Percentiles rank a stretch among this genome's conserved stretches.
Conservation (phyloP, 352 stramenopile species). For the Pythium aphanidermatum region DNA sequence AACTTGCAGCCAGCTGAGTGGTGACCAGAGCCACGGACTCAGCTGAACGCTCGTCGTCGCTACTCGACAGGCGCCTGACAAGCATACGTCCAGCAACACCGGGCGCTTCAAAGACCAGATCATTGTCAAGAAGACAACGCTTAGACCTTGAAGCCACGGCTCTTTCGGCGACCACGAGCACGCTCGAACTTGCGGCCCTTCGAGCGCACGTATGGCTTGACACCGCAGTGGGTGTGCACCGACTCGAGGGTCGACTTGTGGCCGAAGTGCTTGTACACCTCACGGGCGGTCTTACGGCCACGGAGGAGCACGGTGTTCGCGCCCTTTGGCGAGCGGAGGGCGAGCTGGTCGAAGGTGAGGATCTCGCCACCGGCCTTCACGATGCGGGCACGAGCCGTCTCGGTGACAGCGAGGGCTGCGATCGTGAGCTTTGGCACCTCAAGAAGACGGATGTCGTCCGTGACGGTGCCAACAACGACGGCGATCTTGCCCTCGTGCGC, state of each 20-base stretch:
- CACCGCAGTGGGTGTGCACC: constrained; percentile 96
- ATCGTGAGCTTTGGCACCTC: constrained; percentile 96
- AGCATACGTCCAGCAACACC: neutral
- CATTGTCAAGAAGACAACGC: constrained; percentile 9
- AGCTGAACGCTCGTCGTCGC: constrained; percentile 19
- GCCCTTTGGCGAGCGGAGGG: constrained; percentile 95
- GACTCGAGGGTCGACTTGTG: constrained; percentile 96
- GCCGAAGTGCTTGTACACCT: constrained; percentile 98
- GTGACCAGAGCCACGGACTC: constrained; percentile 2
- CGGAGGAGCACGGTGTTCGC: constrained; percentile 98
- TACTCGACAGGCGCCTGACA: constrained; percentile 15
- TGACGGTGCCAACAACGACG: constrained; percentile 98
- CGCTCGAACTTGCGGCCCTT: constrained; percentile 99
- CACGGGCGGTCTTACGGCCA: constrained; percentile 95
- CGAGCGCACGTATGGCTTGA: constrained; percentile 98
- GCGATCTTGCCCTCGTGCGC: constrained; percentile 98
- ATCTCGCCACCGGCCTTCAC: constrained; percentile 97
- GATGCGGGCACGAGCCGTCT: constrained; percentile 96
- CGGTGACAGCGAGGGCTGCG: constrained; percentile 97
- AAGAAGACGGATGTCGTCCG: constrained; percentile 97
- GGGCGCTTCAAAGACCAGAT: neutral
- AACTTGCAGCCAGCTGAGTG: neutral
- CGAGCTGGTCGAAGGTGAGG: constrained; percentile 99
- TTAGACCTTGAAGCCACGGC: constrained; percentile 99
- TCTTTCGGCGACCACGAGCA: constrained; percentile 98